Evolutionary conservation across 2,329 filamentous ascomycete species (phyloP), one percentile per base, ranked within the genome.

Genomic region (Trichoderma sp.): DNA sequence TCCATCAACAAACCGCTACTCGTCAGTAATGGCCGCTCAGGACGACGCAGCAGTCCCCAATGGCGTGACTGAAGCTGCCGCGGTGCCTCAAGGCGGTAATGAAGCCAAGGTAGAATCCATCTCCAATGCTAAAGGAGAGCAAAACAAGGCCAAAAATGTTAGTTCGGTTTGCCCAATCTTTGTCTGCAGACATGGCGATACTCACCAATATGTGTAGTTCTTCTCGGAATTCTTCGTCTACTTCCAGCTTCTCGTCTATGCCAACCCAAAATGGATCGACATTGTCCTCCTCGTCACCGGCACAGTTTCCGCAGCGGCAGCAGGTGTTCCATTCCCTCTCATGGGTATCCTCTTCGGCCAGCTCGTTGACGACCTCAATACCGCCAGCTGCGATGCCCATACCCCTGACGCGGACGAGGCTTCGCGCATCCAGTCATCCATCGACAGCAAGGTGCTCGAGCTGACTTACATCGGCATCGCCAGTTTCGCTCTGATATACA

Each of bases 291-390:
- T 88, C 53, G 14, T 84, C 18, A 78, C 83, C 31, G 87, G 86
- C 59, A 84, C 82, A 45, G 60, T 86, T 59, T 84, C 85, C 72
- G 87, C 90, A 71, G 88, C 89, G 62, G 89, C 86, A 31, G 88
- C 90, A n/a, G 91, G 91, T 64, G 86, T 90, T 4, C 91, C 91
- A 0, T 91, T 92, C 75, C 91, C 91, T 16, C 84, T 93, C 24
- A 89, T 92, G 79, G 91, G 89, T 71, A 89, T 93, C 76, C 85
- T 93, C 71, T 93, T 93, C 78, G 90, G 91, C 74, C 85, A 91
- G 81, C 87, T 93, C 6, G 86, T 93, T 77, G 89, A 93, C 80
- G 85, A 89, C 76, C 85, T 93, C 79, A 92, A 91, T 79, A 82
- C 84, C 14, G 88, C 88, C 24, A 88, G 89, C n/a, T 91, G 90